These are phyloP conservation scores for Rhododendron williamsianum DNA, from an alignment of 148 eudicot species.

Conservation along the genomic window DNA sequence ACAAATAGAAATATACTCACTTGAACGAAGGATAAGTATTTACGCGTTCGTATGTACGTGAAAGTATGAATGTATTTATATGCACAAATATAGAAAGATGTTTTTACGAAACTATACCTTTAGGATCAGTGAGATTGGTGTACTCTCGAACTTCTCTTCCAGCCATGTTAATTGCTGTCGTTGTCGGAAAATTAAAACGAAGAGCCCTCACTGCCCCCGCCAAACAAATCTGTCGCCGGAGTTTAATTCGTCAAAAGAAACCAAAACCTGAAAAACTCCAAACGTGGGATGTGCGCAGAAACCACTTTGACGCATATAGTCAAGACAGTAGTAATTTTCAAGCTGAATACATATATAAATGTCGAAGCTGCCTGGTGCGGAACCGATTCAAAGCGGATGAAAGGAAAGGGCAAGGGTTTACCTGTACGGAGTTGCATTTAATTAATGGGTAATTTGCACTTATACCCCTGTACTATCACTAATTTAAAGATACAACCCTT, in stretches of 20 bases:
- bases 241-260: neutral
- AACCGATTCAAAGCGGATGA: too few relatives aligned
- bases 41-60: neutral
- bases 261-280: neutral
- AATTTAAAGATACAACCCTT: rapidly evolving
- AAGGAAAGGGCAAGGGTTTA: too few relatives aligned
- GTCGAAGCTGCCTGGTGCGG: too few relatives aligned
- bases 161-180: slow-evolving; percentile 37
- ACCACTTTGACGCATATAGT: neutral
- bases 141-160: slow-evolving; percentile 96
- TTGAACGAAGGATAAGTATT: neutral
- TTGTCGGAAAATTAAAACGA: neutral
- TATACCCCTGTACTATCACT: too few relatives aligned
- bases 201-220: neutral
- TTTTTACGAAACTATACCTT: slow-evolving; percentile 41
- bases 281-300: neutral
- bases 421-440: too few relatives aligned
- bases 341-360: too few relatives aligned
- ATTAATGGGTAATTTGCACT: too few relatives aligned
- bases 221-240: neutral
- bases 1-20: neutral
- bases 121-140: slow-evolving; percentile 92
- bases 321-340: too few relatives aligned
- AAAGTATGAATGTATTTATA: neutral
- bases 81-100: neutral